Conservation (phyloP, 2,329 filamentous ascomycete species). For the Lachnellula suecica region DNA sequence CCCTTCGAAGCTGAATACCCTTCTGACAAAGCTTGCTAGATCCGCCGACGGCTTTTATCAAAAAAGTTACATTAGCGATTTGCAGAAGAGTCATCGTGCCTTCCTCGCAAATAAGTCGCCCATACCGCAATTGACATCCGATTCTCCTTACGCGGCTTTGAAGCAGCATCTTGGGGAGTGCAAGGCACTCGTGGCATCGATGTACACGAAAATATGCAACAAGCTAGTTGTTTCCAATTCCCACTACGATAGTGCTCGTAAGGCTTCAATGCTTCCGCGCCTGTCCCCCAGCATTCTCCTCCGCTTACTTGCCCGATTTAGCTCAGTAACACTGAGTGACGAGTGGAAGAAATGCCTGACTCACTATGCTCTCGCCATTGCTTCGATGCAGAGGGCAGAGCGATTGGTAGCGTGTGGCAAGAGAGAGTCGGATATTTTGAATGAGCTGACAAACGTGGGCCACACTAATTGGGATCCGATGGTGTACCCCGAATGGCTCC, state of each 20-base stretch:
- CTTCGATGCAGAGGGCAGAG: slow-evolving; percentile 20
- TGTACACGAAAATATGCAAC: slow-evolving; percentile 9
- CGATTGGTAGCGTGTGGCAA: slow-evolving; percentile 35
- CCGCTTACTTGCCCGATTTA: slow-evolving; percentile 5
- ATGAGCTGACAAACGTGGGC: slow-evolving; percentile 49
- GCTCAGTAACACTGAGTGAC: neutral
- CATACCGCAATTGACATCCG: slow-evolving; percentile 1
- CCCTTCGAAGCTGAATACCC: slow-evolving; percentile 7
- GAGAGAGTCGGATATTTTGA: slow-evolving; percentile 35
- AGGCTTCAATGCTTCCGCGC: slow-evolving; percentile 15
- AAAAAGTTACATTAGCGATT: slow-evolving; percentile 10
- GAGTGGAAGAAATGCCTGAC: slow-evolving; percentile 17
- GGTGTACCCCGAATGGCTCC: slow-evolving; percentile 56
- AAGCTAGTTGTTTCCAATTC: slow-evolving; percentile 22
- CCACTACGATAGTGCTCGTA: slow-evolving; percentile 36
- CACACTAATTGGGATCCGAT: slow-evolving; percentile 55
- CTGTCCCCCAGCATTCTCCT: slow-evolving; percentile 17
- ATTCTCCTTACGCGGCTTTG: neutral
- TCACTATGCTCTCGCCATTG: slow-evolving; percentile 18
- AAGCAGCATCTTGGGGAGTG: slow-evolving; percentile 4
- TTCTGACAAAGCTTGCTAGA: slow-evolving; percentile 13
- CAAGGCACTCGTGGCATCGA: neutral
- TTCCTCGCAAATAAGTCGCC: slow-evolving; percentile 5
- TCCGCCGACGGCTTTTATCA: slow-evolving; percentile 10
- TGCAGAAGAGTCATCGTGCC: slow-evolving; percentile 13